A percentile compares a stretch with the other conserved stretches of the same genome.
These are phyloP conservation scores for Fragaria iinumae DNA, from an alignment of 306 rosid species.

Conservation along the genomic window DNA sequence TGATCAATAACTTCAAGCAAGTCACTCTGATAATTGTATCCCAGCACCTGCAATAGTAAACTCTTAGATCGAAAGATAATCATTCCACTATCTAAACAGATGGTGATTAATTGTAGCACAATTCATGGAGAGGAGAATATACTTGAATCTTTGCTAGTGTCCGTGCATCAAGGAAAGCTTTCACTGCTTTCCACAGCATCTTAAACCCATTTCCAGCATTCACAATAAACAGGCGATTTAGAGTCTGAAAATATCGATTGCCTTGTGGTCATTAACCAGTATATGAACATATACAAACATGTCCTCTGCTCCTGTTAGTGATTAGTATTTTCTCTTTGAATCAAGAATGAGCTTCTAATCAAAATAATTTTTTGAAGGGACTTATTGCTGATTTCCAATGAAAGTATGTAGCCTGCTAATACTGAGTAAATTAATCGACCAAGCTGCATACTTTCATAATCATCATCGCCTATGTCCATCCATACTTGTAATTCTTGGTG, in stretches of 20 bases:
- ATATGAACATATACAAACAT: slow-evolving; percentile 11
- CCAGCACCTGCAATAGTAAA: slow-evolving; percentile 62
- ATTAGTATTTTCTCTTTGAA: background rate
- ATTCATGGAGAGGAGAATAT: slow-evolving; percentile 10
- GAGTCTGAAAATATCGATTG: slow-evolving; percentile 52
- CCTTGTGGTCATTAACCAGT: background rate
- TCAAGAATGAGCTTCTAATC: background rate
- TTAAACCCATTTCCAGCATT: slow-evolving; percentile 89
- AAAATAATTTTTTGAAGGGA: background rate
- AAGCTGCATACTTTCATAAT: background rate
- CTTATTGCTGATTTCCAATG: background rate
- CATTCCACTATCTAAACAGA: background rate
- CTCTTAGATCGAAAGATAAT: background rate
- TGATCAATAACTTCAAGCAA: slow-evolving; percentile 55
- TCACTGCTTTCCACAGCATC: slow-evolving; percentile 81
- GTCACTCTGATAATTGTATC: slow-evolving; percentile 48
- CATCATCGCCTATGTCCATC: background rate
- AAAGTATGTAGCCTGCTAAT: background rate
- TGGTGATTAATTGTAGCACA: background rate
- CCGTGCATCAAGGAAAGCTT: slow-evolving; percentile 66
- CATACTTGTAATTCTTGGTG: background rate
- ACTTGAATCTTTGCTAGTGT: slow-evolving; percentile 78
- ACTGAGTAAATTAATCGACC: background rate
- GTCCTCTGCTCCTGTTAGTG: background rate
- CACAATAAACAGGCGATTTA: slow-evolving; percentile 65